Conservation (phyloP, 495 filamentous ascomycete genomes). For the Delitschia confertaspora region DNA sequence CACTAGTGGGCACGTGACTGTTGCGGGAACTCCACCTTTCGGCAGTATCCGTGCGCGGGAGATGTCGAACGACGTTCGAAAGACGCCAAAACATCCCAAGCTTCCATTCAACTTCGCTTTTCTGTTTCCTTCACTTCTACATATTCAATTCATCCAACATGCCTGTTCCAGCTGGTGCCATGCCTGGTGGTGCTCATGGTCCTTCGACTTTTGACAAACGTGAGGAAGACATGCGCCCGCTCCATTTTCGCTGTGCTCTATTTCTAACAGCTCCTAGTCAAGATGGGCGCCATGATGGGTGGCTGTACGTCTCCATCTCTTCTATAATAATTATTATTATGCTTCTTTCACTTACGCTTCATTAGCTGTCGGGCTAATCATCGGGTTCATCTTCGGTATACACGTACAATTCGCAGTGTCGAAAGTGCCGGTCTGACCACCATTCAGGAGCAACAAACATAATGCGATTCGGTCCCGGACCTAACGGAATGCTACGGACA, state of each 20-base stretch:
- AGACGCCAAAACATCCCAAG: slow-evolving; percentile 1
- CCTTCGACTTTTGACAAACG: slow-evolving; percentile 89
- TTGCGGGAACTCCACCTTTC: not conserved
- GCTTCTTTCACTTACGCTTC: slow-evolving; percentile 12
- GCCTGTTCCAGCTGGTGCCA: slow-evolving; percentile 56
- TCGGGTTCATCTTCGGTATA: slow-evolving; percentile 94
- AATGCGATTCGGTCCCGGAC: slow-evolving; percentile 84
- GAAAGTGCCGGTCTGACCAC: slow-evolving; percentile 8
- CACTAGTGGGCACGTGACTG: not conserved
- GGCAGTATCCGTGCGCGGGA: not conserved
- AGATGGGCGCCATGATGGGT: slow-evolving; percentile 97
- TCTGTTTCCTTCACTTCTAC: not conserved
- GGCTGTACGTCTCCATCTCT: slow-evolving; percentile 59
- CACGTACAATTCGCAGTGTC: slow-evolving; percentile 1
- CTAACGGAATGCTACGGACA: slow-evolving; percentile 86
- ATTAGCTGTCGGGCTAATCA: slow-evolving; percentile 90
- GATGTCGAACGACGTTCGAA: not conserved
- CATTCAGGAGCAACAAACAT: slow-evolving; percentile 86
- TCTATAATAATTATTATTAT: slow-evolving; percentile 7
- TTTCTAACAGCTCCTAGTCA: slow-evolving; percentile 53
- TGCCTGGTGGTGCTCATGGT: slow-evolving; percentile 42
- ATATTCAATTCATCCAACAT: slow-evolving; percentile 38
- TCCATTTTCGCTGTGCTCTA: not conserved
- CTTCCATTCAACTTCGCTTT: not conserved
- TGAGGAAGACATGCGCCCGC: slow-evolving; percentile 42